Evolutionary conservation across 108 stramenopile genomes (phyloP).

Genomic region (Nannochloropsis oceanica): DNA sequence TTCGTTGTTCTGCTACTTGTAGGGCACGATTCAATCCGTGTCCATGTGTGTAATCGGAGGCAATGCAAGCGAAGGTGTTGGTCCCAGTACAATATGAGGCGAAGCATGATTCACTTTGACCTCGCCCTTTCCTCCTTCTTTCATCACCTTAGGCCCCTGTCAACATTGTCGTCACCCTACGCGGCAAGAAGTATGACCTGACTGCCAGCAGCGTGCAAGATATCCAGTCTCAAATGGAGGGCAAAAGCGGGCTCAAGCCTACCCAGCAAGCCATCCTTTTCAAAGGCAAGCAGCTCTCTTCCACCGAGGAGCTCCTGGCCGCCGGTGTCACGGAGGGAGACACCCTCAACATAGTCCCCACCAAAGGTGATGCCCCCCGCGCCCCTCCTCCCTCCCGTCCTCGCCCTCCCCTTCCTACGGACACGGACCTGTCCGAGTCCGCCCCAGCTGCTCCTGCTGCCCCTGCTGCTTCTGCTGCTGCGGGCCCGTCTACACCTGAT

Average conservation of each 20-base stretch:
- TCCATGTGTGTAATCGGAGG: no score
- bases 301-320: slow-evolving; percentile 1
- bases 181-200: slow-evolving; percentile 25
- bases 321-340: slow-evolving; percentile 24
- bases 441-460: background rate
- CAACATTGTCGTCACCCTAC: slow-evolving; percentile 14
- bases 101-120: no score
- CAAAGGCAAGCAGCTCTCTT: slow-evolving; percentile 16
- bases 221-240: slow-evolving; percentile 11
- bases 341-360: slow-evolving; percentile 24
- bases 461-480: background rate
- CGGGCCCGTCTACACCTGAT: background rate
- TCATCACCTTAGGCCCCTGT: background rate
- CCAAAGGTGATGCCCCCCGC: background rate
- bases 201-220: slow-evolving; percentile 7
- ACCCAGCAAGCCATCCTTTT: slow-evolving; percentile 22
- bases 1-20: no score
- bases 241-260: slow-evolving; percentile 13
- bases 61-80: no score
- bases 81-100: no score
- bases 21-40: no score
- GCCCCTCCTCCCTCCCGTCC: background rate
- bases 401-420: background rate
- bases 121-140: background rate
- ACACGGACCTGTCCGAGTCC: background rate